Base-by-base conservation (phyloP, 768 basidiomycete species). In the Lanmaoa pseudosensibilis region DNA sequence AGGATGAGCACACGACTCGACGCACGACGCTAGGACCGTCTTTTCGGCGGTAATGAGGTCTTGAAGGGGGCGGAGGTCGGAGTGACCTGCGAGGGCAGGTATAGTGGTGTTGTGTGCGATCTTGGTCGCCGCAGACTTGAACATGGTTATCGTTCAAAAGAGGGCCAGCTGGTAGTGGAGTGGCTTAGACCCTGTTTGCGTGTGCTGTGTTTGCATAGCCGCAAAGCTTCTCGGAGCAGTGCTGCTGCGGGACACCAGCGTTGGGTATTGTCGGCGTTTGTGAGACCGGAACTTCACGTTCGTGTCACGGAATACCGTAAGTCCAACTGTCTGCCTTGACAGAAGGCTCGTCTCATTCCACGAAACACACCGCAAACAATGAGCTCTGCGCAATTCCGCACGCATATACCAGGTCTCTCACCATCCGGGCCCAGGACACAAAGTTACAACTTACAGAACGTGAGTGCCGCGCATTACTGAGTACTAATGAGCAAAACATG, bases 41-140 rank as follows among this genome's bases (percentile, higher is more conserved):
- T 98, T 98, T 74, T 97, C 94, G 1, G 90, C 83, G 2, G 84
- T 87, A 54, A 98, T 98, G 59, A 96, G 79, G 66, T 94, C 93
- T 68, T 97, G 94, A 9, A 97, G 75, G 0, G 86, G 83, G 27
- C 87, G 76, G 4, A 94, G 73, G 69, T 95, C 94, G 64, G 86
- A 84, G 69, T 92, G 94, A 1, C 82, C 82, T 18, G 77, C 75
- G 11, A 92, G 72, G 0, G 84, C 78, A 41, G 93, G 88, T 7
- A 94, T 76, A 4, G 90, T 88, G 2, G 92, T 86, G 66, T 92
- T 94, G 72, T 96, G 94, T 2, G 94, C 94, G 70, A 96, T 82
- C 73, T 86, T 92, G 37, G 87, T 84, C 63, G 88, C 87, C 33
- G 87, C 87, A 16, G 78, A 79, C 74, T 80, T 88, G 78, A 92